phyloP scores from a whole-genome alignment of 352 stramenopile species.

The Phytophthora megakarya region DNA sequence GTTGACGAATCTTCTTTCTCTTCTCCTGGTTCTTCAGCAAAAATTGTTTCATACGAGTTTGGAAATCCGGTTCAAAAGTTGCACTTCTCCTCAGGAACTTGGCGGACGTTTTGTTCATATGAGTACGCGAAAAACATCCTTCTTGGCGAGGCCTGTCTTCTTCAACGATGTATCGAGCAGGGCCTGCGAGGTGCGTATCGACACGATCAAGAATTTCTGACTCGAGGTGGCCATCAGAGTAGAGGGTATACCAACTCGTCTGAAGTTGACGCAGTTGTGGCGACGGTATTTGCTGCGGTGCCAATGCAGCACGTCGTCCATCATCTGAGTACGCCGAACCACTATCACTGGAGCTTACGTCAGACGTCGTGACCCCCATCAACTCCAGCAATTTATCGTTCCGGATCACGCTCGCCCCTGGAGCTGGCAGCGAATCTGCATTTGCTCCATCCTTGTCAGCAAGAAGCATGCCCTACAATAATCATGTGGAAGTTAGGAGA shows the following conservation, averaged over 20 bases:
- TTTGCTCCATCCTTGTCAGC: conserved; percentile 4
- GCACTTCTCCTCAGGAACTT: conserved; percentile 48
- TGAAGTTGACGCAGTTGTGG: neutral
- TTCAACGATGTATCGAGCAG: neutral
- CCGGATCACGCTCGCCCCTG: conserved; percentile 17
- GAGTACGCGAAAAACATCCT: conserved; percentile 1
- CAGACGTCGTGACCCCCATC: conserved; percentile 23
- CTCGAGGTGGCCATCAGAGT: neutral
- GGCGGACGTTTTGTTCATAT: conserved; percentile 40
- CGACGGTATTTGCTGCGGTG: conserved; percentile 10
- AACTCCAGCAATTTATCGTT: conserved; percentile 28
- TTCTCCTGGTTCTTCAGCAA: conserved; percentile 51
- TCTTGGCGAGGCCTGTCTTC: conserved; percentile 6
- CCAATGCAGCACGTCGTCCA: conserved; percentile 13
- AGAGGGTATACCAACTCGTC: neutral
- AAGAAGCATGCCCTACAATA: conserved; percentile 21
- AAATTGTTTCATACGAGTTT: conserved; percentile 61
- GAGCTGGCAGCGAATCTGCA: neutral
- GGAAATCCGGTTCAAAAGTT: conserved; percentile 68
- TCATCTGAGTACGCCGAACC: conserved; percentile 25
- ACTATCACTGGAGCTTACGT: conserved; percentile 10
- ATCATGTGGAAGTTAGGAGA: neutral
- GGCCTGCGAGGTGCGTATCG: conserved; percentile 2
- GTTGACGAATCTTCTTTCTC: conserved; percentile 52
- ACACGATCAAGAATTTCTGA: neutral